phyloP scores from a whole-genome alignment of 805 yeast species.

The Wickerhamomyces rabaulensis region DNA sequence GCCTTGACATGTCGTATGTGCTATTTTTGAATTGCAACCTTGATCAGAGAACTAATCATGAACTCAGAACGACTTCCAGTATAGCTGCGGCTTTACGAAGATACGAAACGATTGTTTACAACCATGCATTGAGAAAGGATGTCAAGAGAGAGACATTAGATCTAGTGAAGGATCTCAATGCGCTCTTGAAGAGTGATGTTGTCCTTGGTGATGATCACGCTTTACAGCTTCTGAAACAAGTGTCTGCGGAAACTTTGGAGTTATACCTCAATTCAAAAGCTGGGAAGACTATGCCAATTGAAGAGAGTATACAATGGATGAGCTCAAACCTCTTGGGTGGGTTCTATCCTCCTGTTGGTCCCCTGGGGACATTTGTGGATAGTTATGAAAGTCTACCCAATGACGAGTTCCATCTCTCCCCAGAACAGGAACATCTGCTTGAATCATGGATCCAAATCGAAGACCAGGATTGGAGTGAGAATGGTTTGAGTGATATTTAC shows the following conservation, averaged over 20 bases:
- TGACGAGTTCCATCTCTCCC: conserved; percentile 11
- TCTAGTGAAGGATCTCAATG: neutral
- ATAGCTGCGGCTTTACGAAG: neutral
- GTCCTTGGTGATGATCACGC: neutral
- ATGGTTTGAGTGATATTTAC: conserved; percentile 28
- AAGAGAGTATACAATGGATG: neutral
- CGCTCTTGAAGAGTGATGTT: neutral
- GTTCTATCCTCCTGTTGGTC: neutral
- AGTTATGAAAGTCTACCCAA: neutral
- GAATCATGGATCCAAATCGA: conserved; percentile 5
- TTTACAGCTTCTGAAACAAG: neutral
- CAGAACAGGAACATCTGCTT: conserved; percentile 6
- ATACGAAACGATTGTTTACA: neutral
- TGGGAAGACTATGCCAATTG: neutral
- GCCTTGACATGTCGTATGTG: neutral
- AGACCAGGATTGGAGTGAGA: conserved; percentile 13
- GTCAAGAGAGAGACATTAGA: neutral
- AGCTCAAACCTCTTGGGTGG: neutral
- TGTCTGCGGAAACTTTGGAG: neutral
- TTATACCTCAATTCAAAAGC: neutral
- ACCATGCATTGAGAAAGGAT: neutral
- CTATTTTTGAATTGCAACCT: neutral
- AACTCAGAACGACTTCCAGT: neutral
- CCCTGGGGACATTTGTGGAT: neutral
- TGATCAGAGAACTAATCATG: neutral